Conservation (phyloP, 1,284 basidiomycete genomes). For the Agroathelia rolfsii region DNA sequence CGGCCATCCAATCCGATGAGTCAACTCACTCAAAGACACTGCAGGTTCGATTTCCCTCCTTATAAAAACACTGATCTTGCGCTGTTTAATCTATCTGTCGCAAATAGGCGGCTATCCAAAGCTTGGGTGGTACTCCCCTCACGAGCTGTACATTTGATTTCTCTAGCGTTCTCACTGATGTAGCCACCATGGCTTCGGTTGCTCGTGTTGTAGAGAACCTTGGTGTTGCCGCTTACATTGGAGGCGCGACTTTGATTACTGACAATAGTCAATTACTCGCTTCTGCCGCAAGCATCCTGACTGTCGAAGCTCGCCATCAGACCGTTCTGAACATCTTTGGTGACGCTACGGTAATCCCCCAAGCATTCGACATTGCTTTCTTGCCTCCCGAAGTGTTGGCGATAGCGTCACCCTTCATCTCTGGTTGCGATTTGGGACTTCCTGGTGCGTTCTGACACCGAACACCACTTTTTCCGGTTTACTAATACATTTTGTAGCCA, state of each 20-base stretch:
- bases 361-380: slow-evolving; percentile 64
- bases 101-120: slow-evolving; percentile 33
- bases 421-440: slow-evolving; percentile 59
- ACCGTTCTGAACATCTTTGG: slow-evolving; percentile 65
- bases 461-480: background rate
- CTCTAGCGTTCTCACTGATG: slow-evolving; percentile 50
- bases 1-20: slow-evolving; percentile 54
- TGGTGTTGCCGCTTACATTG: slow-evolving; percentile 74
- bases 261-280: slow-evolving; percentile 60
- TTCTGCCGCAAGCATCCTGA: slow-evolving; percentile 69
- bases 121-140: slow-evolving; percentile 46
- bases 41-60: slow-evolving; percentile 25
- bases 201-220: slow-evolving; percentile 75
- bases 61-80: background rate
- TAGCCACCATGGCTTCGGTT: slow-evolving; percentile 61
- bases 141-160: slow-evolving; percentile 65
- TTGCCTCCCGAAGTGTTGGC: slow-evolving; percentile 64
- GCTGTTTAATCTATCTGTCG: slow-evolving; percentile 2
- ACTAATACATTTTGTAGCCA: slow-evolving; percentile 29
- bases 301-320: slow-evolving; percentile 77
- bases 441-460: slow-evolving; percentile 28
- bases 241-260: slow-evolving; percentile 55
- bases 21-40: slow-evolving; percentile 44
- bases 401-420: slow-evolving; percentile 63
- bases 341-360: slow-evolving; percentile 49